phyloP scores from a whole-genome alignment of 208 protist species.

The Crithidia thermophila region DNA sequence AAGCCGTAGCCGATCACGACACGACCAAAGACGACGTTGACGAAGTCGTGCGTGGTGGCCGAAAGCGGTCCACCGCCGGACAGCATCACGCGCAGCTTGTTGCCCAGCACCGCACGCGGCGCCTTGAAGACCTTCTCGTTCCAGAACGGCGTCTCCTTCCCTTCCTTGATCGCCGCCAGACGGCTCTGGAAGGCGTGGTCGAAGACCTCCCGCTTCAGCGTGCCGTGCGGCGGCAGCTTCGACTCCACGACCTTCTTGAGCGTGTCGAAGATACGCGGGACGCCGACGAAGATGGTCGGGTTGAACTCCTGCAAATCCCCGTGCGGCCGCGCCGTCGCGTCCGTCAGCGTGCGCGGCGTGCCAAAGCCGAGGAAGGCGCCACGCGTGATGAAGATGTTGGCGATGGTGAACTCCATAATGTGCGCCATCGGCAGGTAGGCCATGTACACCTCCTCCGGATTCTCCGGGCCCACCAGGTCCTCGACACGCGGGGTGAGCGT shows the following conservation, averaged over 20 bases:
- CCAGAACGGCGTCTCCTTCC: constrained; percentile 85
- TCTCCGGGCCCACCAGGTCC: constrained; percentile 18
- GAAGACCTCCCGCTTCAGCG: constrained; percentile 75
- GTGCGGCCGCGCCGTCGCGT: constrained; percentile 70
- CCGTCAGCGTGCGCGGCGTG: constrained; percentile 77
- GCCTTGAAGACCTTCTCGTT: constrained; percentile 83
- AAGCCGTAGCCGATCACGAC: constrained; percentile 84
- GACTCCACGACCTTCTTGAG: constrained; percentile 78
- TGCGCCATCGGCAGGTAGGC: constrained; percentile 93
- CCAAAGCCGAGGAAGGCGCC: constrained; percentile 79
- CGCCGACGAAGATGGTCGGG: constrained; percentile 75
- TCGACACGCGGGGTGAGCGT: constrained; percentile 43
- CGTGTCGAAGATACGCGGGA: constrained; percentile 90
- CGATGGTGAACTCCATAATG: constrained; percentile 90
- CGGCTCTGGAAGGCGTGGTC: constrained; percentile 68
- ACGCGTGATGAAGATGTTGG: constrained; percentile 71
- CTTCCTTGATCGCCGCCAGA: constrained; percentile 61
- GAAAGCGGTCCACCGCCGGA: constrained; percentile 84
- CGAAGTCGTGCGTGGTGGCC: constrained; percentile 77
- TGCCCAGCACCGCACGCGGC: constrained; percentile 62
- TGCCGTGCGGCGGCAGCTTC: constrained; percentile 70
- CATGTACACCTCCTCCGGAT: constrained; percentile 63
- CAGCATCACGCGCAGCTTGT: constrained; percentile 63
- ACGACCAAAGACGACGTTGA: constrained; percentile 81
- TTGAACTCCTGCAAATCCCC: constrained; percentile 85